Conservation (phyloP, 2,329 filamentous ascomycete species). For the Neospermospora avenae region DNA sequence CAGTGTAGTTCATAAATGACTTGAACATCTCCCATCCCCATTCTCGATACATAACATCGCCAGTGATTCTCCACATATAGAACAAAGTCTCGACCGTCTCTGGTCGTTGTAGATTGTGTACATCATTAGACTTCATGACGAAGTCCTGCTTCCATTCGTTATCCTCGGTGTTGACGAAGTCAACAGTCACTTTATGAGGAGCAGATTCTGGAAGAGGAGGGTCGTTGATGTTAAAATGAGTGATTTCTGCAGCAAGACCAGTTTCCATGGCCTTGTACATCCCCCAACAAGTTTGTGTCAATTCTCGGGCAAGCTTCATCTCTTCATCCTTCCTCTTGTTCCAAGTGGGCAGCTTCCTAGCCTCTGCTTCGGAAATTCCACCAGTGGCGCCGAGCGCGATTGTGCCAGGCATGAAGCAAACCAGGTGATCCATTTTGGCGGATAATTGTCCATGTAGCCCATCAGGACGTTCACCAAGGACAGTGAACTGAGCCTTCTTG, state of each 20-base stretch:
- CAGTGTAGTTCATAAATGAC: slow-evolving; percentile 81
- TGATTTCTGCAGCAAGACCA: slow-evolving; percentile 91
- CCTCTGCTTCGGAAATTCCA: slow-evolving; percentile 71
- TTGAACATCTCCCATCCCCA: slow-evolving; percentile 99
- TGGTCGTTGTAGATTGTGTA: slow-evolving; percentile 89
- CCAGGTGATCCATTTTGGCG: slow-evolving; percentile 96
- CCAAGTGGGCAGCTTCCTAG: slow-evolving; percentile 71
- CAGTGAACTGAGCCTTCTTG: slow-evolving; percentile 73
- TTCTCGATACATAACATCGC: slow-evolving; percentile 81
- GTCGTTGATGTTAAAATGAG: slow-evolving; percentile 75
- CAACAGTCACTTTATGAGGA: slow-evolving; percentile 46
- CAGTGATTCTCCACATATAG: slow-evolving; percentile 98
- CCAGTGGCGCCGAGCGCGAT: slow-evolving; percentile 86
- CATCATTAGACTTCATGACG: slow-evolving; percentile 74
- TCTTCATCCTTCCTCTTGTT: slow-evolving; percentile 77
- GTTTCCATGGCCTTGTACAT: slow-evolving; percentile 92
- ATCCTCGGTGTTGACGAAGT: slow-evolving; percentile 48
- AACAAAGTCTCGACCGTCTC: slow-evolving; percentile 96
- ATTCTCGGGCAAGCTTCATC: slow-evolving; percentile 79
- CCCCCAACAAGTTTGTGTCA: slow-evolving; percentile 97
- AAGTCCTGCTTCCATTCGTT: slow-evolving; percentile 76
- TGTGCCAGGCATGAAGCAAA: slow-evolving; percentile 96
- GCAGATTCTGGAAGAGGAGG: slow-evolving; percentile 63
- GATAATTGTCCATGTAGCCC: slow-evolving; percentile 65
- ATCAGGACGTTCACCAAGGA: slow-evolving; percentile 79